These are phyloP conservation scores for Phyllosticta citriasiana DNA, from an alignment of 2,329 filamentous ascomycete genomes.

Conservation along the genomic window DNA sequence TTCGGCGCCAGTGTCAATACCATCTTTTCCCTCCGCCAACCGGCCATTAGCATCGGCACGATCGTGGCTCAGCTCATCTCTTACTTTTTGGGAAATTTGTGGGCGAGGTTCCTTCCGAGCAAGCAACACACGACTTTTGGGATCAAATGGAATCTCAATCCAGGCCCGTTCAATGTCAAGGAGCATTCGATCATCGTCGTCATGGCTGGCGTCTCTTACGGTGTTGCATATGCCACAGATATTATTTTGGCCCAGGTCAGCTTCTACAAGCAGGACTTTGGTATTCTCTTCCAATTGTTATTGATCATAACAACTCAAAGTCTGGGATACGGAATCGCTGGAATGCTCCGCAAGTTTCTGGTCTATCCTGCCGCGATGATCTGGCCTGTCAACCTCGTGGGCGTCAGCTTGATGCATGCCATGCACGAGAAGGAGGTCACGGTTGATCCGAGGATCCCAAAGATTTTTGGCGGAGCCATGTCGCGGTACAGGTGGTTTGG, in stretches of 20 bases:
- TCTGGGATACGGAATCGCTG: constrained; percentile 13
- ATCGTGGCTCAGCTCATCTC: constrained; percentile 38
- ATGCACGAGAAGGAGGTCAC: constrained; percentile 9
- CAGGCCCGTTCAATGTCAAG: constrained; percentile 27
- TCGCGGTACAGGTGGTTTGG: constrained; percentile 20
- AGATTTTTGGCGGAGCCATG: constrained; percentile 1
- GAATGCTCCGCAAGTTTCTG: constrained; percentile 9
- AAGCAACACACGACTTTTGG: constrained; percentile 17
- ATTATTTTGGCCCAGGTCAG: constrained; percentile 11
- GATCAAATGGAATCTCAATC: constrained; percentile 29
- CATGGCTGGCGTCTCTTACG: constrained; percentile 11
- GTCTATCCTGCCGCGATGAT: constrained; percentile 13
- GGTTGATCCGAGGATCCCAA: not conserved
- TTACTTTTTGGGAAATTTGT: constrained; percentile 33
- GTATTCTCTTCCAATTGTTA: constrained; percentile 1
- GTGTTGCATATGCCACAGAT: constrained; percentile 9
- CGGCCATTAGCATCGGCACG: constrained; percentile 33
- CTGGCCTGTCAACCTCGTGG: constrained; percentile 11
- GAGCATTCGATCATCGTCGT: constrained; percentile 21
- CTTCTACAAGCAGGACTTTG: constrained; percentile 6
- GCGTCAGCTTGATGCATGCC: constrained; percentile 10
- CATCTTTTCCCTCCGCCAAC: constrained; percentile 42
- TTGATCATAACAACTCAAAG: constrained; percentile 11
- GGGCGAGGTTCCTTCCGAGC: constrained; percentile 28
- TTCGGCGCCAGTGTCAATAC: not conserved